These are phyloP conservation scores for Podospora appendiculata DNA, from an alignment of 495 filamentous ascomycete species.

Conservation along the genomic window DNA sequence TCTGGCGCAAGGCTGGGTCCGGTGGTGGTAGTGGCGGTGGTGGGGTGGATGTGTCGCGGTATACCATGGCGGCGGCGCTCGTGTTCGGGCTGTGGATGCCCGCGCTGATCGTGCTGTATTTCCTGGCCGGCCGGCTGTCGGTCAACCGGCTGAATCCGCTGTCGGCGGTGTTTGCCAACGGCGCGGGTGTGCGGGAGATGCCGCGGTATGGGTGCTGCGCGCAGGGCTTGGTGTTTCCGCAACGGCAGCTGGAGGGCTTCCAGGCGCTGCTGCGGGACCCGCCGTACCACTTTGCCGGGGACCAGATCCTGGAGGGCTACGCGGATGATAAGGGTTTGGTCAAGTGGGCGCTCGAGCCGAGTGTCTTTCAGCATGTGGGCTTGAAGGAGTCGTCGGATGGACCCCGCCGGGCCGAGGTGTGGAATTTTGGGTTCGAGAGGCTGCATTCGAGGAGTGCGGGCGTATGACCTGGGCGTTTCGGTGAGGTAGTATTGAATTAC, in stretches of 20 bases:
- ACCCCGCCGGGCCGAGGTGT: conserved; percentile 30
- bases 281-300: conserved; percentile 28
- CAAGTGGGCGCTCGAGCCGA: conserved; percentile 45
- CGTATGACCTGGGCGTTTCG: no score
- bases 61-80: background rate
- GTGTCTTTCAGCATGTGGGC: conserved; percentile 46
- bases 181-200: conserved; percentile 39
- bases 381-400: conserved; percentile 11
- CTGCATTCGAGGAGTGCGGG: background rate
- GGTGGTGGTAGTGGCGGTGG: background rate
- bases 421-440: conserved; percentile 38
- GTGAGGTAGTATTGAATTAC: no score
- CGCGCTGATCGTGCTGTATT: conserved; percentile 25
- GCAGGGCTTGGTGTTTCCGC: conserved; percentile 27
- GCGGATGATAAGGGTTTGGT: conserved; percentile 25
- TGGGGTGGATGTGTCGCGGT: no score
- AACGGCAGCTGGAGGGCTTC: conserved; percentile 33
- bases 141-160: conserved; percentile 21
- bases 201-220: conserved; percentile 42
- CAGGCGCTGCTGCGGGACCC: conserved; percentile 30
- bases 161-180: background rate
- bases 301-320: conserved; percentile 41
- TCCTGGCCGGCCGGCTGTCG: conserved; percentile 31
- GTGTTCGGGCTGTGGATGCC: conserved; percentile 19
- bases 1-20: background rate